Base-by-base conservation (phyloP, 140 eudicot genomes). In the Oenanthe javanica region DNA sequence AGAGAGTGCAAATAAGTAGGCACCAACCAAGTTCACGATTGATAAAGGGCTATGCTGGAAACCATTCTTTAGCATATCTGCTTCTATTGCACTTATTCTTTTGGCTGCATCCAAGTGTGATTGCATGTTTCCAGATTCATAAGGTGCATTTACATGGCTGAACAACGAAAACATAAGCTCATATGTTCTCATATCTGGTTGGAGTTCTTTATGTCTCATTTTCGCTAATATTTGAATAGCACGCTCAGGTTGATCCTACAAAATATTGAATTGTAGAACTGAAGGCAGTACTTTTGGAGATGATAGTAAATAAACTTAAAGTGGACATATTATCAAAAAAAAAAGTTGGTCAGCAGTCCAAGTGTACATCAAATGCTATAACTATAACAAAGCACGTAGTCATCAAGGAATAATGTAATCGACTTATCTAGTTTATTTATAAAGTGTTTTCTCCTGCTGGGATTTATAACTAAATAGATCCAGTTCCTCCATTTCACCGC, bases 161-260 rank as follows among this genome's bases (percentile, higher is more conserved):
- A 95, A 92, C 84, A 95, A 86, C n/a, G 94, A 90, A 87, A 92
- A 90, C 73, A 95, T 84, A 63, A 91, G 81, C 79, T 90, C 97
- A 59, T 95, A 94, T 70, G 98, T 94, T 82, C 86, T 85, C 73
- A 89, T 87, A 80, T 89, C 80, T 64, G 91, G 95, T 79, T 79
- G 78, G 52, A 94, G 61, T 75, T 87, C 82, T 81, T 86, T 73
- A 42, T 85, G 75, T 83, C 84, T 90, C 98, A 92, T 92, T 87
- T 88, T 89, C 83, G 97, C 97, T 81, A 89, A 89, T 78, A 86
- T 83, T 74, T 78, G 84, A 74, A 90, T 82, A 64, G 97, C 97
- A 15, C 93, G 92, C 82, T 89, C 98, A 75, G 95, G 95, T 84
- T 84, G 86, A 89, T 92, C 97, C 97, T 92, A 82, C 85, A 86